Base-by-base conservation (phyloP, 371 early-diverging fungal species). In the Circinella minor region DNA sequence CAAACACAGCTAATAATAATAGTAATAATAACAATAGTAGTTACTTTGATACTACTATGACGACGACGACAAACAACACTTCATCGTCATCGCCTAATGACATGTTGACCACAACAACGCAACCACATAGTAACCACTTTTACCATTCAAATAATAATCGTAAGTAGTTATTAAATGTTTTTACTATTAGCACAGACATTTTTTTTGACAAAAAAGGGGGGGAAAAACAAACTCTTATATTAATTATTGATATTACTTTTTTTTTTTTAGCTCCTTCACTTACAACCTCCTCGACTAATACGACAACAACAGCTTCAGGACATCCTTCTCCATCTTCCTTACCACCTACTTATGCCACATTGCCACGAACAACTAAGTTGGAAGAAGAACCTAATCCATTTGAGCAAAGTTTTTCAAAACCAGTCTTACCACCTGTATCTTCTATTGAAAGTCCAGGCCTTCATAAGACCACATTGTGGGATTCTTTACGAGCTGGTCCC, bases 331-430 rank as follows among this genome's bases (percentile, higher is more conserved):
- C 57, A 34, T 57, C 37, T 13, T 65, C 65, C 54, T 55, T 70
- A 36, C 70, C 70, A 47, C 65, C 70, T 27, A 70, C 70, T 1
- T 70, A 70, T 61, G 70, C 70, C 13, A 27, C 70, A 38, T 48
- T 70, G 4, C 66, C 70, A 39, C 55, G 57, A 18, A 61, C 70
- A 49, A 70, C 70, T 17, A 93, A 94, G 67, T 82, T 94, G 55
- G 90, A 92, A 73, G 81, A 88, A 72, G 95, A 95, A 67, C 93
- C 93, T 20, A 95, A 95, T 81, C 95, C 94, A 34, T 95, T 95
- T 73, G 95, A 94, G 69, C 88, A 92, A 70, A 92, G 92, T 68
- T 95, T 95, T 71, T 89, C 90, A 6, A 64, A 69, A 27, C 74
- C 81, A 38, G 76, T 70, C n/a, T 65, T 83, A 60, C 83, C 83